Evolutionary conservation across 2,329 filamentous ascomycete genomes (phyloP), one percentile per base, ranked within the genome.

Genomic region (Fusarium chuoi): DNA sequence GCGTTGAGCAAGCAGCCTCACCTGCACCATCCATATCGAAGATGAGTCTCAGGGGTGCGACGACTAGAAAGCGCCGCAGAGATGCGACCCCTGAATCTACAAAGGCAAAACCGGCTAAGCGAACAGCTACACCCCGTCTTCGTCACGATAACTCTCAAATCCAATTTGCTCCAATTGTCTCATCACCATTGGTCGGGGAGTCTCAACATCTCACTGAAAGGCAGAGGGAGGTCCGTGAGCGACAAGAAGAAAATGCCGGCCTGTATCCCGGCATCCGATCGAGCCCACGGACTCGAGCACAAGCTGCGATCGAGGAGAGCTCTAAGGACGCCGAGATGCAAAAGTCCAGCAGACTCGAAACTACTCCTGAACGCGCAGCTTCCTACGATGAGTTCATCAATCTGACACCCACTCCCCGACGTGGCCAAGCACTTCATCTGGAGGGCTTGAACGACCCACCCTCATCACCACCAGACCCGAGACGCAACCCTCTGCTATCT

Each of bases 61-160:
- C 70, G 38, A 76, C 76, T 35, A 75, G 75, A 44, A 82, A 81
- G 58, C 79, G 78, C 24, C 78, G 69, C 51, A 71, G 75, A 18
- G 78, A 82, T 52, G 62, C 68, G 22, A 79, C 79, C 22, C 75
- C 80, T 6, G 79, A 79, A 28, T 46, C 72, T 5, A 62, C 62
- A 28, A 75, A 68, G n/a, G 54, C 65, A 24, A 80, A 76, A 54
- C 52, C 77, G 35, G 58, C 69, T 15, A 81, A 81, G 57, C 74
- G 76, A 30, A 78, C 70, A 7, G 78, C 66, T 30, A 89, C 87
- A 52, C 85, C 87, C 24, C 89, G 88, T 67, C 85, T 91, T 35
- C 89, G 93, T 39, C 94, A 97, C 75, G 90, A 97, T 70, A 89
- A 97, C 81, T 97, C 94, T 1, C 94, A 97, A 78, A 88, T 97